Conservation (phyloP, 176 grass and related monocot species). For the Otatea glauca region DNA sequence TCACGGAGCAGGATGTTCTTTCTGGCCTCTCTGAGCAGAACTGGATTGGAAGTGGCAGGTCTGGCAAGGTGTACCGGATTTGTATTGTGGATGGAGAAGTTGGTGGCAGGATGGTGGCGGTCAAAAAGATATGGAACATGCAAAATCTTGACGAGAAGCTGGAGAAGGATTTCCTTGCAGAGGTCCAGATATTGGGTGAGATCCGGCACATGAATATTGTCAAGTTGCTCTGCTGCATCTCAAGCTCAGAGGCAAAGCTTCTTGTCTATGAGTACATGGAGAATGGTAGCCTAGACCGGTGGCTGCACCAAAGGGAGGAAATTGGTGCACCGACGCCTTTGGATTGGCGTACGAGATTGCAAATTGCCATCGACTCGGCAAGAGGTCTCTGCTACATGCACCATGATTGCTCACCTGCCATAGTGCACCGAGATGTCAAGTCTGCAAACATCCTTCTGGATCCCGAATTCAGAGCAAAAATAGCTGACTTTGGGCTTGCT, state of each 20-base stretch:
- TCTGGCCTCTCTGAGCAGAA: conserved; percentile 55
- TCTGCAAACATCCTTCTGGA: conserved; percentile 76
- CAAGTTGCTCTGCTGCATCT: conserved; percentile 65
- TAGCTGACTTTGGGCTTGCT: conserved; percentile 80
- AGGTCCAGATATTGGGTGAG: conserved; percentile 62
- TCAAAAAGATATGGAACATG: conserved; percentile 68
- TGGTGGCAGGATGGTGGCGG: conserved; percentile 41
- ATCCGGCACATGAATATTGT: conserved; percentile 67
- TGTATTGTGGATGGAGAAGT: conserved; percentile 15
- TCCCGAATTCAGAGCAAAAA: conserved; percentile 61
- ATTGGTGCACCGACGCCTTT: conserved; percentile 21
- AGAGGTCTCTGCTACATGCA: conserved; percentile 81
- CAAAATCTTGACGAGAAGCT: conserved; percentile 39
- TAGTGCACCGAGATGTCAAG: conserved; percentile 79
- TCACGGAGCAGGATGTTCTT: conserved; percentile 44
- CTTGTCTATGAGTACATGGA: conserved; percentile 82
- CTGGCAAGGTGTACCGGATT: conserved; percentile 61
- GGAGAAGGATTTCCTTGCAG: conserved; percentile 64
- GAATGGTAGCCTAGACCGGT: conserved; percentile 59
- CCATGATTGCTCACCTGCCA: conserved; percentile 48
- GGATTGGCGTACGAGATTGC: conserved; percentile 59
- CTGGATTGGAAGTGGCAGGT: conserved; percentile 66
- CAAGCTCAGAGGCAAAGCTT: conserved; percentile 51
- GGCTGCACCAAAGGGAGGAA: conserved; percentile 52
- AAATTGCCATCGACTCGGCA: conserved; percentile 62